A percentile compares a stretch with the other conserved stretches of the same genome.
These are phyloP conservation scores for Naganishia vishniacii DNA, from an alignment of 768 basidiomycete genomes.

Conservation along the genomic window DNA sequence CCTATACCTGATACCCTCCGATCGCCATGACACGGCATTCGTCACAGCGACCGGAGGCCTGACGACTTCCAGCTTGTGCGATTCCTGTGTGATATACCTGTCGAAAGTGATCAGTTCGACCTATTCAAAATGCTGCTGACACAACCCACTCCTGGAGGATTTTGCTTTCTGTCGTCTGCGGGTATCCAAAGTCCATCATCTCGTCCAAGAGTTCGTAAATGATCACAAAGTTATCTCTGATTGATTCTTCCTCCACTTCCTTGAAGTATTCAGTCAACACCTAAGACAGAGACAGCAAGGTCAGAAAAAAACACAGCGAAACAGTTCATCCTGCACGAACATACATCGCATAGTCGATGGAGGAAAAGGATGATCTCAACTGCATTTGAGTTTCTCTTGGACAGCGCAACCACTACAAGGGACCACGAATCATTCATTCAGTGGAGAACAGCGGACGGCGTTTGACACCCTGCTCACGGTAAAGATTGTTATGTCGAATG, in stretches of 20 bases:
- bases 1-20: conserved; percentile 90
- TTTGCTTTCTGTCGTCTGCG: conserved; percentile 98
- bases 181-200: conserved; percentile 99
- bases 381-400: conserved; percentile 91
- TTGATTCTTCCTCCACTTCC: conserved; percentile 97
- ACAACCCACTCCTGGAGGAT: conserved; percentile 77
- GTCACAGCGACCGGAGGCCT: conserved; percentile 95
- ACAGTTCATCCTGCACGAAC: conserved; percentile 11
- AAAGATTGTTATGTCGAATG: conserved; percentile 94
- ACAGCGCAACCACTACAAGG: conserved; percentile 76
- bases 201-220: conserved; percentile 96
- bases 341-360: conserved; percentile 67
- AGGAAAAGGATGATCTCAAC: conserved; percentile 95
- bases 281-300: conserved; percentile 47
- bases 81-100: conserved; percentile 91
- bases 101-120: conserved; percentile 48
- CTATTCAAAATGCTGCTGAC: conserved; percentile 40
- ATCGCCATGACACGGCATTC: conserved; percentile 97
- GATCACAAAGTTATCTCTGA: conserved; percentile 98
- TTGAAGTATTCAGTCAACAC: conserved; percentile 99
- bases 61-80: conserved; percentile 88
- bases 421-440: neutral
- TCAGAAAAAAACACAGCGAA: too few species aligned
- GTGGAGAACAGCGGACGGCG: neutral
- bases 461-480: conserved; percentile 58